Evolutionary conservation across 257 asterid genomes (phyloP).

Genomic region (Nicotiana knightiana): DNA sequence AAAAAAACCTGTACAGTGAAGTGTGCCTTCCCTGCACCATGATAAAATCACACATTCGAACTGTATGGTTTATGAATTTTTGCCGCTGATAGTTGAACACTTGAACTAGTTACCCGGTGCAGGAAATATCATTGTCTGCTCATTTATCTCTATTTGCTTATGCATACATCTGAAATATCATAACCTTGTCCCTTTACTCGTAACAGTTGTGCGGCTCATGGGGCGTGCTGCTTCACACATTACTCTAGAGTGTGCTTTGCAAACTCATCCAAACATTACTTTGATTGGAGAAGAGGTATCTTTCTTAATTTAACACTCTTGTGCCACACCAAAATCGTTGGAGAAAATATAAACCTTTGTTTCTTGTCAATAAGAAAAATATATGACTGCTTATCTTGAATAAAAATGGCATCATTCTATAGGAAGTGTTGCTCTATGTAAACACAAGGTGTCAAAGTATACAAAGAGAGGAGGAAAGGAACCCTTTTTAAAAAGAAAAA

Average conservation of each 20-base stretch:
- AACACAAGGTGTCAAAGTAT: not conserved
- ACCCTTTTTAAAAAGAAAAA: not conserved
- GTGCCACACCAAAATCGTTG: not conserved
- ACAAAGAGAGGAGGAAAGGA: not conserved
- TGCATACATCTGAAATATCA: not conserved
- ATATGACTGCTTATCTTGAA: not conserved
- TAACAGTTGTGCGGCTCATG: slow-evolving; percentile 95
- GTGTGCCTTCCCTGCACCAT: not conserved
- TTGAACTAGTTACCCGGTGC: not conserved
- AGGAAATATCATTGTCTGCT: not conserved
- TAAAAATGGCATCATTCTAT: not conserved
- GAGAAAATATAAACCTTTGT: not conserved
- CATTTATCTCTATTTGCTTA: slow-evolving; percentile 4
- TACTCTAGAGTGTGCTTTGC: slow-evolving; percentile 94
- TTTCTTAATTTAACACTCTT: not conserved
- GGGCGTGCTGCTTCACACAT: slow-evolving; percentile 99
- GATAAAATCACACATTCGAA: not conserved
- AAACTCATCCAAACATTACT: slow-evolving; percentile 94
- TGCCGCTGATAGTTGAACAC: not conserved
- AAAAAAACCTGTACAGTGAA: too few species aligned
- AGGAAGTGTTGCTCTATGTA: not conserved
- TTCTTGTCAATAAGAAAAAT: not conserved
- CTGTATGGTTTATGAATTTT: not conserved
- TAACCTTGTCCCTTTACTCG: not conserved
- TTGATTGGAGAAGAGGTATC: slow-evolving; percentile 97